Conservation (phyloP, 1,284 basidiomycete species). For the Malassezia nana region DNA sequence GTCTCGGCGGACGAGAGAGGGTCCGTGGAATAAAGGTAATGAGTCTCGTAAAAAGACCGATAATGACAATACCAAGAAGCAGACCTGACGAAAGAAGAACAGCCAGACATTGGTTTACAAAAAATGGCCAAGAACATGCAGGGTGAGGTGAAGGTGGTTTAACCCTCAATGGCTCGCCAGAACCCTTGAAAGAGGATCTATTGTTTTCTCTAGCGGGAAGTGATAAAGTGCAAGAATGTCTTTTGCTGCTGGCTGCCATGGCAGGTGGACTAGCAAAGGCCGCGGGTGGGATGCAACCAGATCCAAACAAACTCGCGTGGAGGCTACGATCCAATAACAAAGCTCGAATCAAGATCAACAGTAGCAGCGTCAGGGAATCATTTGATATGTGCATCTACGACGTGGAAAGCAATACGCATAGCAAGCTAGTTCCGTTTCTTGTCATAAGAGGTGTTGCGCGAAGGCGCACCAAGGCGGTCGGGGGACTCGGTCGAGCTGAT, state of each 20-base stretch:
- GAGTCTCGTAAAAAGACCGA: slow-evolving; percentile 43
- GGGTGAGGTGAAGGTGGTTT: background rate
- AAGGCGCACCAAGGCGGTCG: slow-evolving; percentile 7
- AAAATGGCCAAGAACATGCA: slow-evolving; percentile 25
- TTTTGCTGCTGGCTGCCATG: background rate
- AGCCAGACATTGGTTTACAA: slow-evolving; percentile 52
- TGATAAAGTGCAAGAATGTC: background rate
- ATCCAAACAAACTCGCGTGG: background rate
- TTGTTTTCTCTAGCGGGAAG: background rate
- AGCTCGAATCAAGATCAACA: background rate
- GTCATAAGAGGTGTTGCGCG: slow-evolving; percentile 1
- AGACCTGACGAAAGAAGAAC: slow-evolving; percentile 54
- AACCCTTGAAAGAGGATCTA: background rate
- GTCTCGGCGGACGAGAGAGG: background rate
- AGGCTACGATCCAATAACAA: background rate
- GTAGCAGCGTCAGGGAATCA: background rate
- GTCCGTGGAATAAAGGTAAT: slow-evolving; percentile 24
- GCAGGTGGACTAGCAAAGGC: no score
- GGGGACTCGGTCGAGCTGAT: slow-evolving; percentile 10
- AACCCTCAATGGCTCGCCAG: background rate
- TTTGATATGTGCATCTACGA: background rate
- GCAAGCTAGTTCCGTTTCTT: slow-evolving; percentile 15
- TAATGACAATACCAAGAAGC: slow-evolving; percentile 50
- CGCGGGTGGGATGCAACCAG: no score
- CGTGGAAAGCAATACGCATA: background rate